Conservation (phyloP, 805 yeast genomes). For the Ogataea methylovora region DNA sequence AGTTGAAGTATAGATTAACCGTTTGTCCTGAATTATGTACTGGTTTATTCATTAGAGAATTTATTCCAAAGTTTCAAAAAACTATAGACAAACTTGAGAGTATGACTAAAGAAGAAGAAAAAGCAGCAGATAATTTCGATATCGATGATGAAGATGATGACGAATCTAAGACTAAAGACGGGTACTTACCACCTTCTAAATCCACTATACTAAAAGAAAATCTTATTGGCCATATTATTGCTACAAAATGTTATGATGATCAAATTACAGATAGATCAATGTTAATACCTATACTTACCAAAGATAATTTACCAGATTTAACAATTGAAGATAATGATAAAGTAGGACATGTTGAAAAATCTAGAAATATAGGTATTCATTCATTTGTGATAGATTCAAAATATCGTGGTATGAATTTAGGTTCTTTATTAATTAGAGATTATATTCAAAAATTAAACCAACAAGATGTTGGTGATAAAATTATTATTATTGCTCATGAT, state of each 20-base stretch:
- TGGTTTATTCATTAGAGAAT: constrained; percentile 77
- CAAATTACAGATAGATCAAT: constrained; percentile 1
- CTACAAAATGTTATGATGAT: constrained; percentile 50
- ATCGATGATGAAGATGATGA: constrained; percentile 14
- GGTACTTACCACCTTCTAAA: constrained; percentile 31
- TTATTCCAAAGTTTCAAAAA: constrained; percentile 37
- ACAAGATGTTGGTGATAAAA: constrained; percentile 76
- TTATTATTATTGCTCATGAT: constrained; percentile 67
- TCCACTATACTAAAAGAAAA: constrained; percentile 50
- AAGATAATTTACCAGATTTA: constrained; percentile 12
- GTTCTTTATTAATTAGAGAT: constrained; percentile 77
- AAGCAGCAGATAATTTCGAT: constrained; percentile 7
- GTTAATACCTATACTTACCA: constrained; percentile 36
- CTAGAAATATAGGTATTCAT: constrained; percentile 73
- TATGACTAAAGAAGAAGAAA: constrained; percentile 14
- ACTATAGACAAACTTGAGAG: constrained; percentile 26
- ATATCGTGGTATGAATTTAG: constrained; percentile 76
- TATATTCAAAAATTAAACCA: constrained; percentile 84
- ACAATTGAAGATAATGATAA: constrained; percentile 12
- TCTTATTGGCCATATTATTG: constrained; percentile 73
- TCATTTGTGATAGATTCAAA: constrained; percentile 70
- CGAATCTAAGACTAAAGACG: constrained; percentile 19
- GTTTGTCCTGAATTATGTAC: constrained; percentile 87
- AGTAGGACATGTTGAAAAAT: constrained; percentile 68
- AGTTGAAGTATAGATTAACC: constrained; percentile 58